These are phyloP conservation scores for Spizellomyces punctatus DNA, from an alignment of 192 early-diverging fungal genomes.

Conservation along the genomic window DNA sequence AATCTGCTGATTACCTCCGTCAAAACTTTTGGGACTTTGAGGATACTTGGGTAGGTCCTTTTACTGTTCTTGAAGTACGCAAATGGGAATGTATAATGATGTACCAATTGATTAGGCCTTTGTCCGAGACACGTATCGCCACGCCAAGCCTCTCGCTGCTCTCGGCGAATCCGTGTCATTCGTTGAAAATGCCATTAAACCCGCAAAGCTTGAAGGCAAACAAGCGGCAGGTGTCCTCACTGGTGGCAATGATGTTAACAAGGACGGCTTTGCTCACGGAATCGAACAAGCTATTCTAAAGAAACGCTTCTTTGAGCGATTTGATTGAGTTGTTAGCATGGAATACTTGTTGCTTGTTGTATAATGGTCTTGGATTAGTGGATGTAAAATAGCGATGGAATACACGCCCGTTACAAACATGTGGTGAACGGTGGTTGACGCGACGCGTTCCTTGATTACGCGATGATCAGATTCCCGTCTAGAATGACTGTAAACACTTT, in stretches of 20 bases:
- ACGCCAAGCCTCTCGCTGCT: constrained; percentile 28
- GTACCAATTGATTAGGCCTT: not conserved
- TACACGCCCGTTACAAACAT: too few relatives aligned
- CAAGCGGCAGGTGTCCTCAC: not conserved
- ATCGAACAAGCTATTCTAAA: not conserved
- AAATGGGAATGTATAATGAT: too few relatives aligned
- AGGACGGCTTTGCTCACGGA: not conserved
- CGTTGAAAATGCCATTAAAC: constrained; percentile 3
- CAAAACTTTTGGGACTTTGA: constrained; percentile 13
- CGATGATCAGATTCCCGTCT: too few relatives aligned
- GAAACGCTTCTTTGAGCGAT: constrained; percentile 7
- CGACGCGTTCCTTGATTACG: too few relatives aligned
- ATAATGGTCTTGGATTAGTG: too few relatives aligned
- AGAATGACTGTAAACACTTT: too few relatives aligned
- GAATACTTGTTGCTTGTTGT: too few relatives aligned
- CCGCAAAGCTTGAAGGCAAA: not conserved
- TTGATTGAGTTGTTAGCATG: not conserved
- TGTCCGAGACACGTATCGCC: constrained; percentile 29
- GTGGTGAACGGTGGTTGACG: too few relatives aligned
- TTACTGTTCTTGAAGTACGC: too few relatives aligned
- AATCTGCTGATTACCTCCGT: not conserved
- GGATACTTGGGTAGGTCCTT: not conserved
- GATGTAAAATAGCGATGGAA: too few relatives aligned
- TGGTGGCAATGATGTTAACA: not conserved
- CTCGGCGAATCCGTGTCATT: constrained; percentile 19